Base-by-base conservation (phyloP, 1,284 basidiomycete genomes). In the Rhodotorula mucilaginosa region DNA sequence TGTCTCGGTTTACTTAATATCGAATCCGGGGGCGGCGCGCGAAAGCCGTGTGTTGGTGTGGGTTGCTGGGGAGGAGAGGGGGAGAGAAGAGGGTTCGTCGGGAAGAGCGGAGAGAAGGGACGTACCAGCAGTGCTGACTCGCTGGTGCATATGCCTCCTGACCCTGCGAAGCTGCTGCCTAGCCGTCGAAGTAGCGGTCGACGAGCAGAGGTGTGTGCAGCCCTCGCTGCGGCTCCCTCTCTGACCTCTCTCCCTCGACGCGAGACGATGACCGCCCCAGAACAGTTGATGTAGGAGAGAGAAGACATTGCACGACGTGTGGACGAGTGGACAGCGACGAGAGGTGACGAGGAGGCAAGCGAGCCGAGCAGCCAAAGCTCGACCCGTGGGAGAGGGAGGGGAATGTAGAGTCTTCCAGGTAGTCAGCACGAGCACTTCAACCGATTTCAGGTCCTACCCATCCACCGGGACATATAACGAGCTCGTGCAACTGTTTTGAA, bases 381-480 rank as follows among this genome's bases (percentile, higher is more conserved):
- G 39, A 44, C 39, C 39, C 39, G 39, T 1, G 39, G n/a, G 56
- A 29, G 59, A 5, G 56, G 46, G 26, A 31, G 8, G 31, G 16
- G 61, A 16, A 39, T 71, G 70, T 68, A 52, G 44, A 59, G 29
- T 52, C 64, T 61, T 71, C 62, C 70, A 71, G 70, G 70, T 71
- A 58, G 60, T 68, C 67, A 56, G 47, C 57, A 46, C 21, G 29
- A 71, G 70, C 70, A 71, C 64, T 54, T 71, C 70, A 39, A 71
- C 70, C 64, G 64, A 52, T 7, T n/a, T 68, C 67, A 60, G 70
- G 70, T 68, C 70, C 70, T 71, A 68, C 70, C 70, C 70, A 23
- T 68, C 44, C 60, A 21, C 49, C 66, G 60, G 70, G 70, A 64
- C 54, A 26, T 44, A 44, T 44, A 44, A 61, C 46, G 26, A 51